Evolutionary conservation across 371 early-diverging fungal genomes (phyloP).

Genomic region (Lichtheimia hyalospora): DNA sequence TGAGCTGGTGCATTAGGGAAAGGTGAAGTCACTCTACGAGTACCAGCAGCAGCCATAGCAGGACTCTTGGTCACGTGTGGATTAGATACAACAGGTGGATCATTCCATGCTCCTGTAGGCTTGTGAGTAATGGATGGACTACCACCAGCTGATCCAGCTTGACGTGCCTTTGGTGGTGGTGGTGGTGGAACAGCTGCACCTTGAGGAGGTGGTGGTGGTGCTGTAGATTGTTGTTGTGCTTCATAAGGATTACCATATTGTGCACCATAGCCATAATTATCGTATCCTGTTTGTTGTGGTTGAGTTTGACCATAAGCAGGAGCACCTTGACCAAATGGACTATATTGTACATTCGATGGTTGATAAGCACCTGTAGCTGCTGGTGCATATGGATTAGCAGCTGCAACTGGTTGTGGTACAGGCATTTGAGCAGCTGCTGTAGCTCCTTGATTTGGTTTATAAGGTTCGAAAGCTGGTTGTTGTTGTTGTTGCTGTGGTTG

Average conservation of each 20-base stretch:
- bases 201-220: constrained; percentile 1
- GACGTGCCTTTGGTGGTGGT: constrained; percentile 27
- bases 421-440: background rate
- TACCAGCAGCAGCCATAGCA: constrained; percentile 13
- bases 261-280: constrained; percentile 9
- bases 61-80: constrained; percentile 28
- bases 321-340: constrained; percentile 1
- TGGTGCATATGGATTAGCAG: background rate
- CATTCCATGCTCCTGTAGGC: constrained; percentile 57
- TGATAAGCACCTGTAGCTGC: constrained; percentile 3
- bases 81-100: constrained; percentile 48
- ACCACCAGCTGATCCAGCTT: constrained; percentile 28
- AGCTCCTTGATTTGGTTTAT: constrained; percentile 4
- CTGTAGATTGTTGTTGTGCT: background rate
- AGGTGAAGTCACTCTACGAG: constrained; percentile 47
- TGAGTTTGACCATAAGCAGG: background rate
- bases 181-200: constrained; percentile 22
- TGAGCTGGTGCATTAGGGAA: constrained; percentile 46
- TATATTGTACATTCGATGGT: constrained; percentile 1
- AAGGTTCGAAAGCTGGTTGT: background rate
- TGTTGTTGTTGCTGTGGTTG: background rate
- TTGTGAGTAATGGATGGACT: constrained; percentile 34
- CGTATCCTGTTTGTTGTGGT: constrained; percentile 1
- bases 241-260: constrained; percentile 5
- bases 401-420: background rate